Conservation (phyloP, 371 early-diverging fungal genomes). For the Chytridium lagenaria region DNA sequence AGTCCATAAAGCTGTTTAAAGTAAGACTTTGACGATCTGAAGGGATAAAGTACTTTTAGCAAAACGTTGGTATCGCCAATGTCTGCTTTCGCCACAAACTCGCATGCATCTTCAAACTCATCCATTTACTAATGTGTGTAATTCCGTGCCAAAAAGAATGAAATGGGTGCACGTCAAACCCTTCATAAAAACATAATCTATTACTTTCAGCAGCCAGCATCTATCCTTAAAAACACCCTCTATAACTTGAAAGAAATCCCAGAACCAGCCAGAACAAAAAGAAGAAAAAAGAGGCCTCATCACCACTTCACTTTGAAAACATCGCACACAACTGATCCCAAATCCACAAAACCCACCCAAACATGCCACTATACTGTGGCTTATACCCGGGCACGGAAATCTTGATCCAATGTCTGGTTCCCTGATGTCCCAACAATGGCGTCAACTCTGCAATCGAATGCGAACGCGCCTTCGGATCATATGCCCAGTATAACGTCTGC, state of each 20-base stretch:
- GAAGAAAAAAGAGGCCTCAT: background rate
- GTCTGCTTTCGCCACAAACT: background rate
- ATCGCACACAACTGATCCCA: background rate
- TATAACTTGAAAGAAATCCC: too few relatives aligned
- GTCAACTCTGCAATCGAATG: background rate
- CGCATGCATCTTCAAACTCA: slow-evolving; percentile 1
- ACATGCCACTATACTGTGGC: background rate
- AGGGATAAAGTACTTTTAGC: background rate
- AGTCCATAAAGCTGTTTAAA: slow-evolving; percentile 43
- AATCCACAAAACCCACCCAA: background rate
- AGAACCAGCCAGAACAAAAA: too few relatives aligned
- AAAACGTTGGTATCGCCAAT: background rate
- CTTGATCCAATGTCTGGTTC: background rate
- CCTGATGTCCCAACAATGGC: background rate
- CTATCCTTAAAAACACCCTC: too few relatives aligned
- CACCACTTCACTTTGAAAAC: background rate
- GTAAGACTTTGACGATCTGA: background rate
- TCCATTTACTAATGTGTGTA: background rate
- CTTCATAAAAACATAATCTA: too few relatives aligned
- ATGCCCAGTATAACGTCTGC: slow-evolving; percentile 69
- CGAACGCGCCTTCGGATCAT: slow-evolving; percentile 33
- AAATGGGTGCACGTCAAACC: too few relatives aligned
- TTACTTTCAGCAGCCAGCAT: too few relatives aligned
- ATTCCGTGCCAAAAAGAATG: too few relatives aligned
- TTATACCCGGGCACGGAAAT: background rate